These are phyloP conservation scores for Citrus medica DNA, from an alignment of 345 rosid genomes.

Conservation along the genomic window DNA sequence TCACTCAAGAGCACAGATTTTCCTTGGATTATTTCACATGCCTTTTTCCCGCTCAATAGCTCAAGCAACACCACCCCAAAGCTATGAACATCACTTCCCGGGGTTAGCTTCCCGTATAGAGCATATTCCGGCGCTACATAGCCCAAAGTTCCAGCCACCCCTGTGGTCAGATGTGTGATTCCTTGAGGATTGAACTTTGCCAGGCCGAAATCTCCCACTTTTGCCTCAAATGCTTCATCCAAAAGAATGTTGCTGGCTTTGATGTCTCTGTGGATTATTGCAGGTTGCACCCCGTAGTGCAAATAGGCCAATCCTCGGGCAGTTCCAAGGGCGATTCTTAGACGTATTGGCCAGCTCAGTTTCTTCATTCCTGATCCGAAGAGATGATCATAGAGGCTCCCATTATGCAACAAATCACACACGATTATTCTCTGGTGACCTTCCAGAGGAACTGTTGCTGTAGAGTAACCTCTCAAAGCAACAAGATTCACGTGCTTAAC, in stretches of 20 bases:
- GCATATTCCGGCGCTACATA: conserved; percentile 52
- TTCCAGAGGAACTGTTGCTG: conserved; percentile 23
- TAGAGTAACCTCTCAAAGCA: conserved; percentile 43
- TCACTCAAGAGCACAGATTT: conserved; percentile 29
- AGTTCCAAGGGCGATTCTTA: conserved; percentile 39
- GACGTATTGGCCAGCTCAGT: conserved; percentile 41
- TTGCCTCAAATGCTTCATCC: conserved; percentile 34
- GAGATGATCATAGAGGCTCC: conserved; percentile 42
- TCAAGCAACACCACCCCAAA: conserved; percentile 42
- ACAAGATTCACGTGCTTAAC: conserved; percentile 41
- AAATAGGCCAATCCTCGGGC: conserved; percentile 42
- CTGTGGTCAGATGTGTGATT: conserved; percentile 38
- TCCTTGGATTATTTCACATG: conserved; percentile 22
- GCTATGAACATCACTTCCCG: conserved; percentile 40
- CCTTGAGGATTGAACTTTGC: conserved; percentile 38
- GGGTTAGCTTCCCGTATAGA: conserved; percentile 35
- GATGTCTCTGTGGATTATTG: conserved; percentile 43
- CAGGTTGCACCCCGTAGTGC: conserved; percentile 36
- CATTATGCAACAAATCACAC: conserved; percentile 35
- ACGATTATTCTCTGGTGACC: conserved; percentile 39
- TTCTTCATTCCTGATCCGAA: conserved; percentile 21
- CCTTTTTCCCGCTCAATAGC: conserved; percentile 41
- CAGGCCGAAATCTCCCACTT: conserved; percentile 48
- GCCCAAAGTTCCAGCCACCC: conserved; percentile 41
- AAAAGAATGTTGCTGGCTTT: conserved; percentile 46